Evolutionary conservation across 2,329 filamentous ascomycete species (phyloP), one percentile per base, ranked within the genome.

Genomic region (Colletotrichum theobromicola): DNA sequence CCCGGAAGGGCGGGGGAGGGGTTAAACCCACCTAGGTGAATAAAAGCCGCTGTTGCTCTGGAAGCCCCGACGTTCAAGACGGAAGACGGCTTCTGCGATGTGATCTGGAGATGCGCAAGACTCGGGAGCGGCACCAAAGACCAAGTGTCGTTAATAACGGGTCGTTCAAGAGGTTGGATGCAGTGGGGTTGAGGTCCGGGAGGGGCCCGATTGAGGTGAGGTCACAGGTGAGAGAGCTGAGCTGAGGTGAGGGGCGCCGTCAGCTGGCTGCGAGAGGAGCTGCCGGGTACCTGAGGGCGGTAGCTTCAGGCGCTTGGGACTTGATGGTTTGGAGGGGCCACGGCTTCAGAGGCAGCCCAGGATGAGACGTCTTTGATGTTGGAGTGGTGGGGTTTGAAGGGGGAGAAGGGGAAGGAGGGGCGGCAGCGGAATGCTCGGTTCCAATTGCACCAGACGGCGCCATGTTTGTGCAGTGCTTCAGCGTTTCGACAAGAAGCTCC

Each of bases 291-390:
- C 58, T 62, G 21, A 62, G 24, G 30, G 24, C 50, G 21, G 30
- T 21, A 35, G 18, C 16, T 72, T 28, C 34, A 28, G 70, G 16
- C 60, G 65, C 35, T 60, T 60, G 60, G 50, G 68, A 35, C 32
- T 32, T 35, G 2, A n/a, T 61, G 67, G 60, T 21, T 35, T 32
- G 57, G 62, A 72, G 72, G 62, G 68, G 55, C 68, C 12, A 12
- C 42, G 24, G 34, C 55, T 34, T 26, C 28, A 61, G 67, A 75
- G 68, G 68, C 68, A 75, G 62, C 62, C 72, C 55, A 67, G 68
- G 72, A 75, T 75, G 68, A 67, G 72, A 75, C 72, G 63, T 30
- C 42, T 74, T 65, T 57, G 34, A 58, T 42, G 68, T 63, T 50
- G 55, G 62, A 62, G 68, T 50, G 46, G 68, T 75, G 72, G 72